Base-by-base conservation (phyloP, 495 filamentous ascomycete species). In the Aspergillus taichungensis region DNA sequence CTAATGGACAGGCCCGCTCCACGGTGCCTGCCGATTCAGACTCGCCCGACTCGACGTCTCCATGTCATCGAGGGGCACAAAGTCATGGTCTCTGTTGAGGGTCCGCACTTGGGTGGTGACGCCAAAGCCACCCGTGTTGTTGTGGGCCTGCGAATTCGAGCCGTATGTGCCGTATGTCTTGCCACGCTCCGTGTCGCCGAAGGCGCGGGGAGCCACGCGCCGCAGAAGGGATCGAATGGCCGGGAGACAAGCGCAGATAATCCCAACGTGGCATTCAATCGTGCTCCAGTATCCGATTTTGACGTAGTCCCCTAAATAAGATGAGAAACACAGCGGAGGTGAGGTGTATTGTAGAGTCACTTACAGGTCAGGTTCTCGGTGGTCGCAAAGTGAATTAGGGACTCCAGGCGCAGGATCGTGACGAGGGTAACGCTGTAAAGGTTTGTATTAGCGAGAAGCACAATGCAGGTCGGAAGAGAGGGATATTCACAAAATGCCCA, bases 211-310 rank as follows among this genome's bases (percentile, higher is more conserved):
- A 10, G 45, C 56, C 8, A 61, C 32, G 11, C 52, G 53, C 13
- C 56, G 50, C 6, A 67, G 43, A 5, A 67, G 40, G 6, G 55
- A 57, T 13, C 61, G 54, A 30, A 64, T 61, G 0, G 63, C 57
- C 0, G 63, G 63, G 7, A 67, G 38, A 43, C 63, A 64, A 0
- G 60, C 61, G 39, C 61, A 67, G 29, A 67, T 63, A 8, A 67
- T 47, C 3, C 57, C 63, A 4, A 64, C 57, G 13, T 64, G 48
- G 36, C 53, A 49, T 51, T 67, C 63, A 38, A 64, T 56, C 0
- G 59, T 63, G 33, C 53, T 58, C 63, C 63, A 67, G 40, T 61
- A 61, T 1, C 55, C 61, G 7, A 64, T 34, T n/a, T 18, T 34
- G 8, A 64, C 61, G 37, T 66, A 66, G 37, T 64, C 63, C 61